Base-by-base conservation (phyloP, 2,329 filamentous ascomycete genomes). In the Colletotrichum viniferum region DNA sequence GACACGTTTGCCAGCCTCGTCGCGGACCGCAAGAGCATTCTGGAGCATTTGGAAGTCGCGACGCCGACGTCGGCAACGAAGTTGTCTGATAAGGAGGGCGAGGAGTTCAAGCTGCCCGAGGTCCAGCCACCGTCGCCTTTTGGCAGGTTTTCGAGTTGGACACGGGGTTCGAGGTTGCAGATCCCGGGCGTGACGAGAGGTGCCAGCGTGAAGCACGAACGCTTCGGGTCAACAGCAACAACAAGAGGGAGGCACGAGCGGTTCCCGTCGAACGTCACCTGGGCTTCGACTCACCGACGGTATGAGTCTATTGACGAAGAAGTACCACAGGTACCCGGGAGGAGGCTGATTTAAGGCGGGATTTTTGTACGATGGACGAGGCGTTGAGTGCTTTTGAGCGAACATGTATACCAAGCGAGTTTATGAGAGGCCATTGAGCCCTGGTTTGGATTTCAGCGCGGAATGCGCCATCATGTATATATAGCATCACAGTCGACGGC, bases 1-100 rank as follows among this genome's bases (percentile, higher is more conserved):
- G 74, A 76, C 24, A 74, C 74, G 21, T 62, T 74, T 21, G 65
- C 74, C 5, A 69, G 66, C 36, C 56, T 76, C 5, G 58, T 69
- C 2, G 21, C 28, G 21, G 61, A 63, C 32, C 18, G 56, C n/a
- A 71, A 71, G 34, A 26, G 24, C 18, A 43, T 12, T 3, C n/a
- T n/a, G 43, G 65, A 73, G 61, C 61, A 77, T 28, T 7, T 63
- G 13, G 64, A 77, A 58, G 24, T 56, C 36, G 43, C 55, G 14
- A 36, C 63, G 48, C 58, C 34, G 24, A 72, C 56, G 71, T 61
- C 52, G 30, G 66, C 63, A 18, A 48, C 64, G 21, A 61, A 52
- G 52, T 56, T 56, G 56, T 14, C 38, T 13, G 16, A 48, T 14
- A 56, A 55, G 38, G 30, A 69, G 60, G 52, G 65, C 26, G 36